A percentile compares a stretch with the other conserved stretches of the same genome.
phyloP scores from a whole-genome alignment of 306 rosid genomes.

The Vigna mungo region DNA sequence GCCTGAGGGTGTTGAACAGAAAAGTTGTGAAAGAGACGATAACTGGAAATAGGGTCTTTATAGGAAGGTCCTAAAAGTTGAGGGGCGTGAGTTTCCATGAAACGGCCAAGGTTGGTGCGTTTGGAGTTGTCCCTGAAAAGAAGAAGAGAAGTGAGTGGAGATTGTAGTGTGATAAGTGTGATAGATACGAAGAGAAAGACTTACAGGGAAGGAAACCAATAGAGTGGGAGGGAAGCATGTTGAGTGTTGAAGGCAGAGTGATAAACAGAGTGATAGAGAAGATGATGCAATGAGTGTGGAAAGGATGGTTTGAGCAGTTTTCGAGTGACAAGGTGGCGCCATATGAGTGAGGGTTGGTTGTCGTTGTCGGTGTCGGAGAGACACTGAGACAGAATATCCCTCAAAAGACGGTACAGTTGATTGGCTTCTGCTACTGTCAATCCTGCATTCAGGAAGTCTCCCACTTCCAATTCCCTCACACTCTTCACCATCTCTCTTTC shows the following conservation, averaged over 20 bases:
- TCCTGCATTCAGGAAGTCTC: constrained; percentile 65
- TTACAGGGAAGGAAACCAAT: constrained; percentile 88
- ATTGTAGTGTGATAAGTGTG: background rate
- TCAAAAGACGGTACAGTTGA: constrained; percentile 41
- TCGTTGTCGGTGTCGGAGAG: constrained; percentile 9
- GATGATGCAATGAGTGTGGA: constrained; percentile 64
- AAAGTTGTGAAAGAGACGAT: constrained; percentile 63
- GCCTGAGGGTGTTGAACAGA: constrained; percentile 74
- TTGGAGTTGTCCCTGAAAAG: constrained; percentile 56
- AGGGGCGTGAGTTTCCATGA: constrained; percentile 74
- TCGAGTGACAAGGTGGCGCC: constrained; percentile 66
- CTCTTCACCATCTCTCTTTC: constrained; percentile 44
- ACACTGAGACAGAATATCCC: constrained; percentile 37
- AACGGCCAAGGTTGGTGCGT: constrained; percentile 67
- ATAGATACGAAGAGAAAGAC: background rate
- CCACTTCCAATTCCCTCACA: constrained; percentile 54
- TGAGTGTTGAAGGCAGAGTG: constrained; percentile 52
- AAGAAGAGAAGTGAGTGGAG: background rate
- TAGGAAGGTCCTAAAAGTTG: constrained; percentile 68
- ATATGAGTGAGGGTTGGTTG: constrained; percentile 46
- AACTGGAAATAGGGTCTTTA: constrained; percentile 81
- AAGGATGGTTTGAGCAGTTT: constrained; percentile 64
- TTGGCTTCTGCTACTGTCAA: constrained; percentile 57
- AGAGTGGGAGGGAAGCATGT: constrained; percentile 61
- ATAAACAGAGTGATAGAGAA: constrained; percentile 66